Conservation (phyloP, 2,329 filamentous ascomycete species). For the Penicillium paneum region DNA sequence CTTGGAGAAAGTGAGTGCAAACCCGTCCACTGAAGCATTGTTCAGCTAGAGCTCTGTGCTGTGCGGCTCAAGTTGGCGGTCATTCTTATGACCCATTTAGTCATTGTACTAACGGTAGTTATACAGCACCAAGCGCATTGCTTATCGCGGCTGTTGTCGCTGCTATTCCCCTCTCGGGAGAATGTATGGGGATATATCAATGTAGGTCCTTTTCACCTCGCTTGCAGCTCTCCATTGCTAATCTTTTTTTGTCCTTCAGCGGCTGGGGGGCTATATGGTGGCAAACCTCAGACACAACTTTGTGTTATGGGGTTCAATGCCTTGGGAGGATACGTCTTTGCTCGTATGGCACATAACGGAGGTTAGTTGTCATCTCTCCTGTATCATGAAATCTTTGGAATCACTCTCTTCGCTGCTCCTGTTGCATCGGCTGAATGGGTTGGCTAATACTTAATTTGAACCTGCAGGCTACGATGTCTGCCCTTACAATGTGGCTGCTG, state of each 20-base stretch:
- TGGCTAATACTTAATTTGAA: background rate
- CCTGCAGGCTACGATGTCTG: conserved; percentile 13
- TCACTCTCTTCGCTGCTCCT: background rate
- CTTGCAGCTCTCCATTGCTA: background rate
- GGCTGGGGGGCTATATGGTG: conserved; percentile 11
- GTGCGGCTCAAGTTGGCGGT: background rate
- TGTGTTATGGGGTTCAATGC: conserved; percentile 15
- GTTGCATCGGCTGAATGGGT: background rate
- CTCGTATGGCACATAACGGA: conserved; percentile 19
- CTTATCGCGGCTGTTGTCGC: conserved; percentile 17
- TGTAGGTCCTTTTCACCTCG: conserved; percentile 1
- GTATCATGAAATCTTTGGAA: background rate
- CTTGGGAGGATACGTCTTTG: conserved; percentile 18
- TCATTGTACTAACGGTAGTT: background rate
- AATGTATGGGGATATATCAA: conserved; percentile 16
- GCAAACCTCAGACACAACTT: conserved; percentile 4
- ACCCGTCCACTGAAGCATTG: background rate
- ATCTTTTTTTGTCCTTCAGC: background rate
- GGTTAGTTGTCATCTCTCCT: background rate
- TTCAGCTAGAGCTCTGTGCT: background rate
- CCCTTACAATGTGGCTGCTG: conserved; percentile 16
- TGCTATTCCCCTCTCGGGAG: conserved; percentile 14
- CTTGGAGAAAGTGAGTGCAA: conserved; percentile 13
- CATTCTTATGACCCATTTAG: background rate
- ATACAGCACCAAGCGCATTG: conserved; percentile 12